Conservation (phyloP, 2,329 filamentous ascomycete genomes). For the Podosphaera fusca region DNA sequence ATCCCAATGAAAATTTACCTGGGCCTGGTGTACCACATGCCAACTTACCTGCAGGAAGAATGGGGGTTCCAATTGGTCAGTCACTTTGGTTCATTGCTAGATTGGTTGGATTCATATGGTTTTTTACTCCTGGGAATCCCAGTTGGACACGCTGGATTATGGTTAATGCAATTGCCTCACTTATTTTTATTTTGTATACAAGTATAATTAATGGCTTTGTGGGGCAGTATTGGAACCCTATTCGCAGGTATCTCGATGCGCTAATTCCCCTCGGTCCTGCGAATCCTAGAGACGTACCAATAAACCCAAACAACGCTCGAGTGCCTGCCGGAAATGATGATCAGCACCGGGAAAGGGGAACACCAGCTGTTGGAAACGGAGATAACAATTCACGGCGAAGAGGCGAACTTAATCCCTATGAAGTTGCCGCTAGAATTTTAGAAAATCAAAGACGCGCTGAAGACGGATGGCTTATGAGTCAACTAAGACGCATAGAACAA, state of each 20-base stretch:
- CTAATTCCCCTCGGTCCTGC: conserved; percentile 29
- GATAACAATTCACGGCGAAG: conserved; percentile 4
- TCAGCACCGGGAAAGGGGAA: conserved; percentile 3
- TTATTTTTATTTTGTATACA: conserved; percentile 35
- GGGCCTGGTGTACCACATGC: conserved; percentile 7
- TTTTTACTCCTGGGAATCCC: conserved; percentile 33
- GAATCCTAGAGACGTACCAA: not conserved
- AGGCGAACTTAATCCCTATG: conserved; percentile 22
- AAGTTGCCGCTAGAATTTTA: conserved; percentile 30
- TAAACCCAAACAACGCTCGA: conserved; percentile 13
- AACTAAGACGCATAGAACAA: conserved; percentile 31
- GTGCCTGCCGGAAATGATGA: conserved; percentile 14
- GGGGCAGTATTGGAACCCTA: conserved; percentile 30
- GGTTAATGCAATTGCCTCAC: conserved; percentile 28
- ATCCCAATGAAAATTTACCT: conserved; percentile 4
- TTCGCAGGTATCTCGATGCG: conserved; percentile 34
- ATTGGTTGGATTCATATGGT: conserved; percentile 36
- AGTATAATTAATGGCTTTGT: conserved; percentile 32
- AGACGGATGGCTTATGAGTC: conserved; percentile 25
- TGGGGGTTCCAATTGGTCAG: conserved; percentile 24
- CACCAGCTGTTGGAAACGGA: conserved; percentile 9
- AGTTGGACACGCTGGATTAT: conserved; percentile 37
- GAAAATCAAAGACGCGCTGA: conserved; percentile 22
- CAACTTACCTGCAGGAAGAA: conserved; percentile 13
- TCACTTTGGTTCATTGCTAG: conserved; percentile 38